These are phyloP conservation scores for Bassia scoparia DNA, from an alignment of 148 eudicot genomes.

Conservation along the genomic window DNA sequence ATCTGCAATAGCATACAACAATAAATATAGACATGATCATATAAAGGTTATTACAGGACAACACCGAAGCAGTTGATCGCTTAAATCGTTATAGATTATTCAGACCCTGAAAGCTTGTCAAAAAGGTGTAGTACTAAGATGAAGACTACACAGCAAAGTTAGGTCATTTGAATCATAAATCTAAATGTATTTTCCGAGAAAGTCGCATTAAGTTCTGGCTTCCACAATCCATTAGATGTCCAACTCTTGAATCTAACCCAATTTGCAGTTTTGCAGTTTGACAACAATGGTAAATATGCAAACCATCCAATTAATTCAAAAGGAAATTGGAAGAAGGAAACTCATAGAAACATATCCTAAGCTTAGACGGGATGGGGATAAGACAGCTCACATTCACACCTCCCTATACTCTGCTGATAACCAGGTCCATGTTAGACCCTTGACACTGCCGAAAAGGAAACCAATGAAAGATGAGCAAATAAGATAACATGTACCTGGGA, in stretches of 20 bases:
- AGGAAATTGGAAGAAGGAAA: background rate
- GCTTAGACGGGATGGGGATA: background rate
- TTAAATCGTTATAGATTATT: background rate
- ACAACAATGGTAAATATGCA: background rate
- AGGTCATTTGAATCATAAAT: background rate
- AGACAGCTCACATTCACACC: background rate
- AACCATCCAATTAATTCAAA: background rate
- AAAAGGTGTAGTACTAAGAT: background rate
- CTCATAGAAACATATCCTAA: background rate
- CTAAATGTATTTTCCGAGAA: background rate
- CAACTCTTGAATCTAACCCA: background rate
- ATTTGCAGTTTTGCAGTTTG: background rate
- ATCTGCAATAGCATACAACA: background rate
- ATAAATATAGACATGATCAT: no score
- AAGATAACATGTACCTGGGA: slow-evolving; percentile 51
- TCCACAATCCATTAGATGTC: background rate
- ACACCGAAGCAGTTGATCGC: background rate
- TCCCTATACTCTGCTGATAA: no score
- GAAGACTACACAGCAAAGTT: background rate
- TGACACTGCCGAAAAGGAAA: background rate
- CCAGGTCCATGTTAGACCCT: background rate
- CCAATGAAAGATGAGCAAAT: background rate
- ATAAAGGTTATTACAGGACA: background rate
- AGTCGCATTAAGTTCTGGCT: background rate
- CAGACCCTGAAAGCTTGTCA: background rate